Base-by-base conservation (phyloP, 1,284 basidiomycete genomes). In the Cryptococcus wingfieldii region DNA sequence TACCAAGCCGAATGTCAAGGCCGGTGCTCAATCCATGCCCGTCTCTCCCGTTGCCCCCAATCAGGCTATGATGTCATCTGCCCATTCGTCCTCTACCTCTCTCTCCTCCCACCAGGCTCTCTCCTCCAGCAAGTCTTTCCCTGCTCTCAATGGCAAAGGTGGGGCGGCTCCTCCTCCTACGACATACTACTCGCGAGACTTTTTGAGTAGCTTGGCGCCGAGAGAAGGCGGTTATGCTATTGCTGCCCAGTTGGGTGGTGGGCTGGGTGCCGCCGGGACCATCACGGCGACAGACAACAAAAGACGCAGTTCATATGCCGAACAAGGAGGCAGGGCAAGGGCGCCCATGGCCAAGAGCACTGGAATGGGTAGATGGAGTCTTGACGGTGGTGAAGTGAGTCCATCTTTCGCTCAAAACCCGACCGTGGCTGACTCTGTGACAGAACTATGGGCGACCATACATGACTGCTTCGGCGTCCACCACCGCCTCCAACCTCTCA, bases 211-310 rank as follows among this genome's bases (percentile, higher is more conserved):
- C n/a, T 58, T 76, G 2, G 73, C 69, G 9, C 74, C 74, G 7
- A 62, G 74, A 38, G 76, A 77, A 54, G 76, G 76, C 19, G 76
- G 76, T 9, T 77, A 77, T 61, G 76, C 76, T 0, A 63, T 77
- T 38, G 76, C 76, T 4, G 76, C 76, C 6, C 60, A 63, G 55
- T 64, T 76, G 55, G 68, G 63, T 28, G 64, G 66, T 47, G 59
- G 58, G 31, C 51, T 69, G 34, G 52, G 62, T 42, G 55, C 61
- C 7, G 51, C 50, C 5, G 64, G 62, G 14, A 58, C 61, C 23
- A 66, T 62, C 54, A 48, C 54, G 12, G 63, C 61, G 5, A 65
- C 68, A 43, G 67, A 71, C 39, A 31, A 49, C 34, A 60, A 52
- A 38, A 54, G 70, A 45, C 60, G 68, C 46, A 68, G 69, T 34